Evolutionary conservation across 2,329 filamentous ascomycete species (phyloP).

Genomic region (Paraphoma chrysanthemicola): DNA sequence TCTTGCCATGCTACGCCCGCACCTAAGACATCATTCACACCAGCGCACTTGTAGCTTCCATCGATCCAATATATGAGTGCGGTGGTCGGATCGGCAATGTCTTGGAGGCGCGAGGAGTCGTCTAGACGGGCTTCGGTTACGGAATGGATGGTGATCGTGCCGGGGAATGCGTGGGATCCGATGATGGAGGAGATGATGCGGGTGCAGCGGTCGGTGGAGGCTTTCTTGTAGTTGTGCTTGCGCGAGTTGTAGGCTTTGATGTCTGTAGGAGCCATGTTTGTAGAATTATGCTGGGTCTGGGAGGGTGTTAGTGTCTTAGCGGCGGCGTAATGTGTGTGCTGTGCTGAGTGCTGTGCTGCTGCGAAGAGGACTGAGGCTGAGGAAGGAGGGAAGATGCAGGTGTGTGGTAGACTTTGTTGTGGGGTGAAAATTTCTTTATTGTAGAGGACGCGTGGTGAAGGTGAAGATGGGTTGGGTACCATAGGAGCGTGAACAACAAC

Average conservation of each 20-base stretch:
- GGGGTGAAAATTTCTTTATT: neutral
- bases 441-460: neutral
- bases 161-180: neutral
- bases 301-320: neutral
- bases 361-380: neutral
- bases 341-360: neutral
- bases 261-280: neutral
- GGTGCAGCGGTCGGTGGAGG: neutral
- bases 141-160: neutral
- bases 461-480: neutral
- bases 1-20: slow-evolving; percentile 2
- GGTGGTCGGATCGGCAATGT: neutral
- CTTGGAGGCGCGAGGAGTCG: neutral
- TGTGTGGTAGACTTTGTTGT: neutral
- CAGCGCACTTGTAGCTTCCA: neutral
- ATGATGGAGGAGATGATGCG: neutral
- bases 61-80: slow-evolving; percentile 3
- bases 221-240: neutral
- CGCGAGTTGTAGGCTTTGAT: neutral
- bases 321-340: neutral
- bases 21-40: neutral
- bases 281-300: neutral
- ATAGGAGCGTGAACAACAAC: no score
- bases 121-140: neutral
- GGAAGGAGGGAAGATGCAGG: neutral